Evolutionary conservation across 257 asterid genomes (phyloP).

Genomic region (Solanum pimpinellifolium): DNA sequence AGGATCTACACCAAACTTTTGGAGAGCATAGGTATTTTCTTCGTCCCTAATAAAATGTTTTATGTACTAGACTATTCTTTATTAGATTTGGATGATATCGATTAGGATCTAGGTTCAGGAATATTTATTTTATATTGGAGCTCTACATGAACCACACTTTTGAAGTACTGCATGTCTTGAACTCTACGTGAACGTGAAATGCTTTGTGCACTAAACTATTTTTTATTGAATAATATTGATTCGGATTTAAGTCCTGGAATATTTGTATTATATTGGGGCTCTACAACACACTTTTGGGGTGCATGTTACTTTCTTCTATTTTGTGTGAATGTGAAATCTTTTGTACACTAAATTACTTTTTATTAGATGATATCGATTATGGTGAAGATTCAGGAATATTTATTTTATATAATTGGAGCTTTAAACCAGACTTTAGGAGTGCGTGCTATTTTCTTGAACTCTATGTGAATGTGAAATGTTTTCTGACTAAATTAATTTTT

Average conservation of each 20-base stretch:
- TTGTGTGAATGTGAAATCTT: background rate
- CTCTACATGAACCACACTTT: background rate
- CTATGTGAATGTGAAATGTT: background rate
- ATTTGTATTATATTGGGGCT: too few relatives aligned
- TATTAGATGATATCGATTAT: too few relatives aligned
- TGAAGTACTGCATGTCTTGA: background rate
- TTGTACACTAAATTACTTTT: too few relatives aligned
- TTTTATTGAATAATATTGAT: background rate
- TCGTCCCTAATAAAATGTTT: background rate
- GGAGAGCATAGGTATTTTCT: background rate
- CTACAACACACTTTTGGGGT: background rate
- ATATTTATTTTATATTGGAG: background rate
- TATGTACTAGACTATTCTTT: background rate
- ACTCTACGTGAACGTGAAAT: background rate
- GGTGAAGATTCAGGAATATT: background rate
- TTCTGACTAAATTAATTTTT: too few relatives aligned
- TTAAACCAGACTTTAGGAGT: background rate
- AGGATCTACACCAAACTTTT: background rate
- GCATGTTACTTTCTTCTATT: background rate
- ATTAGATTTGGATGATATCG: background rate
- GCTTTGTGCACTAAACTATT: background rate
- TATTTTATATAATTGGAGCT: background rate
- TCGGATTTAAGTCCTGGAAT: background rate
- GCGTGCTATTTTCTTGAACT: background rate
- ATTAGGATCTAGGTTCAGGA: background rate